Percentiles rank a stretch among this genome's conserved stretches.
phyloP scores from a whole-genome alignment of 2,329 filamentous ascomycete species.

The Claviceps arundinis region DNA sequence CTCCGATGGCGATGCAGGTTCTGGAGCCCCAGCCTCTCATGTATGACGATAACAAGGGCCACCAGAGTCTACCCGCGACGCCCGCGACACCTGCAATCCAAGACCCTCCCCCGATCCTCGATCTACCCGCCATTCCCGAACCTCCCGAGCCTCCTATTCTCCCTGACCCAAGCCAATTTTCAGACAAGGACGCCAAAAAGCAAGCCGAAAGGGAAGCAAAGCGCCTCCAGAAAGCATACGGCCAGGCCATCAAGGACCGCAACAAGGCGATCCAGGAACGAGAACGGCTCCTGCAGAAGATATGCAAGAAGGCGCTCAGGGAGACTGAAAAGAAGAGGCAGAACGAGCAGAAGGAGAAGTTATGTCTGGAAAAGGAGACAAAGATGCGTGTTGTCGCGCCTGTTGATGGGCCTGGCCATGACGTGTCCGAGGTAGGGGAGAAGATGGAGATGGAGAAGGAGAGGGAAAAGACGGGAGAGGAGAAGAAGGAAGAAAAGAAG shows the following conservation, averaged over 20 bases:
- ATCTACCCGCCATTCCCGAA: constrained; percentile 30
- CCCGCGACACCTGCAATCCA: not conserved
- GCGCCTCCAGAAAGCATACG: constrained; percentile 48
- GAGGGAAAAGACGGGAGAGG: constrained; percentile 16
- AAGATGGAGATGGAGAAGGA: constrained; percentile 11
- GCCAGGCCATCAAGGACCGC: constrained; percentile 52
- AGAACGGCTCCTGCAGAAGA: constrained; percentile 29
- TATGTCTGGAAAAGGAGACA: constrained; percentile 14
- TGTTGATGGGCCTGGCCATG: no score
- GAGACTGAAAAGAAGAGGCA: constrained; percentile 28
- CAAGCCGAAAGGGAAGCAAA: constrained; percentile 56
- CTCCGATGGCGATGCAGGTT: constrained; percentile 15
- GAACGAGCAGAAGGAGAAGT: constrained; percentile 26
- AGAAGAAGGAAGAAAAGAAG: not conserved
- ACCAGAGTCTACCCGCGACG: not conserved
- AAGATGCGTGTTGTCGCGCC: not conserved
- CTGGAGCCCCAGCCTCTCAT: constrained; percentile 26
- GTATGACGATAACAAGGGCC: no score
- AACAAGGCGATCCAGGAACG: constrained; percentile 49
- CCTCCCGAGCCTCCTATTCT: constrained; percentile 31
- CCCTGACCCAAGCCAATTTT: constrained; percentile 44
- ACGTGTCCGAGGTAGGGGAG: no score
- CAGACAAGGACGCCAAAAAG: constrained; percentile 53
- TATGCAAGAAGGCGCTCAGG: constrained; percentile 22
- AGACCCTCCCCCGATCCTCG: constrained; percentile 6